Evolutionary conservation across 345 rosid genomes (phyloP).

Genomic region (Populus alba): DNA sequence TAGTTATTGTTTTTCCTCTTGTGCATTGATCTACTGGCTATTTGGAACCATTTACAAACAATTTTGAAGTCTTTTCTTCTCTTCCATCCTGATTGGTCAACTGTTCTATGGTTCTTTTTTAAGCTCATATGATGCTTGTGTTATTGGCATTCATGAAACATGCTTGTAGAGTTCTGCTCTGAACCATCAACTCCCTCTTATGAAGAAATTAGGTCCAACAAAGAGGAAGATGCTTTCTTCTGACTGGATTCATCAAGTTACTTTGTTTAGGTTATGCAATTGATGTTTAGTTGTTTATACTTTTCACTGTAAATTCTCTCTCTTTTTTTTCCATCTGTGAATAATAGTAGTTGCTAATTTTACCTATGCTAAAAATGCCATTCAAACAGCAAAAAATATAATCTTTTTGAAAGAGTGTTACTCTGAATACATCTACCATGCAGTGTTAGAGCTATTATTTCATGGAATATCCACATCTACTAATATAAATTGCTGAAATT

Average conservation of each 20-base stretch:
- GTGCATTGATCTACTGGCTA: background rate
- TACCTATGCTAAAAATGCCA: background rate
- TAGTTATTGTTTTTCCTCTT: constrained; percentile 16
- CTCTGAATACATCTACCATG: background rate
- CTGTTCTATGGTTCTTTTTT: background rate
- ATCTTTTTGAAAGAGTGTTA: background rate
- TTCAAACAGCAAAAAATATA: background rate
- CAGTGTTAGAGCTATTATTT: background rate
- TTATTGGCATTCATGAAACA: background rate
- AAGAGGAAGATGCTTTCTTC: background rate
- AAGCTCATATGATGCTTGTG: background rate
- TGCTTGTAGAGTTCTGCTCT: background rate
- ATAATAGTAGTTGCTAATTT: background rate
- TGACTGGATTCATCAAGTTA: background rate
- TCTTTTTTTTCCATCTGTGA: background rate
- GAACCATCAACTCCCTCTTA: background rate
- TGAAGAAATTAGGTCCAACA: background rate
- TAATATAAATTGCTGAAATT: constrained; percentile 15
- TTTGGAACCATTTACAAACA: background rate
- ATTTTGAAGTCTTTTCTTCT: background rate
- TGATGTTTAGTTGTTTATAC: background rate
- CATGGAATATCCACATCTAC: background rate
- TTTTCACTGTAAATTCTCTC: background rate
- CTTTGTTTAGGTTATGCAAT: background rate
- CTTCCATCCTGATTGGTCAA: background rate